Evolutionary conservation across 108 stramenopile species (phyloP).

Genomic region (Cyclostephanos tholiformis): DNA sequence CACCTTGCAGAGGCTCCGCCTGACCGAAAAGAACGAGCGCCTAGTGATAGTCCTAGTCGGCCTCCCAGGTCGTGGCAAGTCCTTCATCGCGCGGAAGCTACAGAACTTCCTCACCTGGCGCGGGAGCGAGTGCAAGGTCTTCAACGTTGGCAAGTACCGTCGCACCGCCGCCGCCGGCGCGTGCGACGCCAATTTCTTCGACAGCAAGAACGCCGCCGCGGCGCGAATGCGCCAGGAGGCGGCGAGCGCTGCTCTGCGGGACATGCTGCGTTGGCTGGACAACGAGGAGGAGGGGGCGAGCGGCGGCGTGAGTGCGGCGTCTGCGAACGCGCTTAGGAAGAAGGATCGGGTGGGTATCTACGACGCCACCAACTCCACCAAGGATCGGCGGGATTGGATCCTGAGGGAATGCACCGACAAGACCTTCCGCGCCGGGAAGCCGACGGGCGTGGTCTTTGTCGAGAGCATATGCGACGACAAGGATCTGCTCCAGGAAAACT

Average conservation of each 20-base stretch:
- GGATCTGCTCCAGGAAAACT: conserved; percentile 79
- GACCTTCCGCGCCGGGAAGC: conserved; percentile 56
- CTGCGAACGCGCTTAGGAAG: background rate
- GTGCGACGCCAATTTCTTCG: conserved; percentile 88
- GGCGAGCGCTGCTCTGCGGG: conserved; percentile 69
- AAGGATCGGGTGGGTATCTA: conserved; percentile 88
- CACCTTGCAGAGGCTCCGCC: conserved; percentile 66
- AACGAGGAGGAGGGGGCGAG: conserved; percentile 42
- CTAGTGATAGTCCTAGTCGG: conserved; percentile 87
- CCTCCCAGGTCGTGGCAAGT: conserved; percentile 89
- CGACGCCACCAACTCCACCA: conserved; percentile 97
- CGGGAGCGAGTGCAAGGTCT: conserved; percentile 74
- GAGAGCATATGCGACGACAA: conserved; percentile 96
- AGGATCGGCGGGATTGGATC: conserved; percentile 73
- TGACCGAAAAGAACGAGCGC: conserved; percentile 69
- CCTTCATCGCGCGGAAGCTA: conserved; percentile 88
- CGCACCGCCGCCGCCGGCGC: conserved; percentile 63
- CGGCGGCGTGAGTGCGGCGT: too few relatives aligned
- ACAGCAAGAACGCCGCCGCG: conserved; percentile 68
- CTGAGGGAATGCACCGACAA: conserved; percentile 76
- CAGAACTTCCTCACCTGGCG: conserved; percentile 83
- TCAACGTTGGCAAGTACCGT: conserved; percentile 92
- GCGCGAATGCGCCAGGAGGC: conserved; percentile 68
- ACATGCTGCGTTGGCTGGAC: conserved; percentile 87
- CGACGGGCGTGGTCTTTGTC: conserved; percentile 90